phyloP scores from a whole-genome alignment of 2,329 filamentous ascomycete species.

The Reticulascus tulasneorum region DNA sequence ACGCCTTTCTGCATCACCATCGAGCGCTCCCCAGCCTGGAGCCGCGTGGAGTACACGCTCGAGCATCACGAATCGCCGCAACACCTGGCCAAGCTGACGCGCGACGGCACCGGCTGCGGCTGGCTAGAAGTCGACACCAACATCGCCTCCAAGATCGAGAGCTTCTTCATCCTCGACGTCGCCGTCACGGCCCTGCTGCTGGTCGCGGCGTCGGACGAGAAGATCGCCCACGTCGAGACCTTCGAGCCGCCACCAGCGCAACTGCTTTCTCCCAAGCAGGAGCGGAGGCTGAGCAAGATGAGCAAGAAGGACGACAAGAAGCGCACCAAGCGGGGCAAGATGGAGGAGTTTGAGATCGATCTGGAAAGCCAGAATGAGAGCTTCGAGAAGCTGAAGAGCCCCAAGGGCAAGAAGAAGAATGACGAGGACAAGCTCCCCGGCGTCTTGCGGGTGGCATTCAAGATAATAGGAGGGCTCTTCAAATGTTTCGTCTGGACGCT shows the following conservation, averaged over 20 bases:
- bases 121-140: constrained; percentile 60
- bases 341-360: constrained; percentile 59
- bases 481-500: constrained; percentile 57
- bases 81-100: constrained; percentile 57
- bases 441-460: constrained; percentile 43
- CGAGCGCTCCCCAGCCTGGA: constrained; percentile 55
- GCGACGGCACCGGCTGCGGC: constrained; percentile 55
- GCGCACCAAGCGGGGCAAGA: constrained; percentile 28
- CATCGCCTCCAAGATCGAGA: constrained; percentile 55
- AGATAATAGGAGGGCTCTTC: constrained; percentile 48
- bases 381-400: constrained; percentile 33
- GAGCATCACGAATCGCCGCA: constrained; percentile 61
- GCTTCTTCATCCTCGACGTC: constrained; percentile 60
- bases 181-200: constrained; percentile 57
- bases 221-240: constrained; percentile 44
- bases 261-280: constrained; percentile 16
- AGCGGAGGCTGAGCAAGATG: constrained; percentile 24
- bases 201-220: constrained; percentile 54
- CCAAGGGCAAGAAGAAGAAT: constrained; percentile 25
- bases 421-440: constrained; percentile 47
- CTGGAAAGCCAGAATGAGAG: constrained; percentile 58
- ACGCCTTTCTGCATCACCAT: constrained; percentile 60
- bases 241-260: constrained; percentile 55
- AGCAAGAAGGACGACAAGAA: constrained; percentile 22
- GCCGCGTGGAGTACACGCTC: constrained; percentile 59